These are phyloP conservation scores for Arabidopsis arenosa DNA, from an alignment of 345 rosid genomes.

Conservation along the genomic window DNA sequence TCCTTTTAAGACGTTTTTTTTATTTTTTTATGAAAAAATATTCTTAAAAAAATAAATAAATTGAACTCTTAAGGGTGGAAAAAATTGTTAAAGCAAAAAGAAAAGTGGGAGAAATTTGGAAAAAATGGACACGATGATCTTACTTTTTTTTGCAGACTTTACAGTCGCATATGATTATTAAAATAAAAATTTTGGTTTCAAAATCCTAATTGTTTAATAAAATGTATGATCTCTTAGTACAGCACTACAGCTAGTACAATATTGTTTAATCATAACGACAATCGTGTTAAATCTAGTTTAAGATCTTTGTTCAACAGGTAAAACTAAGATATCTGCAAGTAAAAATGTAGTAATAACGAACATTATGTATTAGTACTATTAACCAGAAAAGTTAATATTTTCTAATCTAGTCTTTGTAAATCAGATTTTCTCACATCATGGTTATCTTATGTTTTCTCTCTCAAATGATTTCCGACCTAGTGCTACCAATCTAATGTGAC, in stretches of 20 bases:
- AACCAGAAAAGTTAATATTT: too few species aligned
- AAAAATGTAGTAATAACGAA: too few species aligned
- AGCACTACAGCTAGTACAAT: neutral
- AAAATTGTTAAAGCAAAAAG: conserved; percentile 27
- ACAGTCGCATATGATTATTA: conserved; percentile 31
- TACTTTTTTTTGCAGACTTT: conserved; percentile 34
- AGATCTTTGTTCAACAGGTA: neutral
- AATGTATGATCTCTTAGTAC: neutral
- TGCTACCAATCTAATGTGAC: conserved; percentile 19
- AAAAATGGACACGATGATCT: conserved; percentile 38
- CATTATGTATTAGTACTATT: too few species aligned
- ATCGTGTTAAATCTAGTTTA: neutral
- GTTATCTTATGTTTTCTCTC: neutral
- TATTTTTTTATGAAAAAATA: neutral
- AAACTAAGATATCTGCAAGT: too few species aligned
- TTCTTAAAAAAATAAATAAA: too few species aligned
- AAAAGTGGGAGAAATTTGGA: conserved; percentile 20
- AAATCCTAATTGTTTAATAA: neutral
- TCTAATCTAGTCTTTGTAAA: neutral
- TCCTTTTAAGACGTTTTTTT: conserved; percentile 20
- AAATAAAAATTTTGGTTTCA: conserved; percentile 1
- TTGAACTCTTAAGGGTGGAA: neutral
- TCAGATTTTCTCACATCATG: conserved; percentile 1
- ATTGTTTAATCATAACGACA: neutral
- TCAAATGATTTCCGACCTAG: conserved; percentile 33